A percentile compares a stretch with the other conserved stretches of the same genome.
Evolutionary conservation across 371 early-diverging fungal species (phyloP).

Genomic region (Saksenaea oblongispora): DNA sequence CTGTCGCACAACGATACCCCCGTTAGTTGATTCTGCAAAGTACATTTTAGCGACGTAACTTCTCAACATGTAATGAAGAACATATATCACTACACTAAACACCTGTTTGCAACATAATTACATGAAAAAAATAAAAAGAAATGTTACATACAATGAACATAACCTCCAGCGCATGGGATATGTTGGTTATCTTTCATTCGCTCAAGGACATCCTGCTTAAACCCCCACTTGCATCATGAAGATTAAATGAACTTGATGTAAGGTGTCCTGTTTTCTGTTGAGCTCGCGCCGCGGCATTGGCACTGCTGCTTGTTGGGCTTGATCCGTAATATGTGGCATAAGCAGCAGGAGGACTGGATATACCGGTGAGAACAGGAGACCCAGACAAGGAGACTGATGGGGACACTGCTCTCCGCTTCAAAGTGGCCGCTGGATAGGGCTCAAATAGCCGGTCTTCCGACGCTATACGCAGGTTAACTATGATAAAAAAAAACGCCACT

Average conservation of each 20-base stretch:
- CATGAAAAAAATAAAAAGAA: background rate
- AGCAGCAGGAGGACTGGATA: conserved; percentile 37
- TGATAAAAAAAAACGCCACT: background rate
- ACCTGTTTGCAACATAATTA: background rate
- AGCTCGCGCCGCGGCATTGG: conserved; percentile 38
- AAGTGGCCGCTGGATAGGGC: conserved; percentile 27
- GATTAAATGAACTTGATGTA: conserved; percentile 27
- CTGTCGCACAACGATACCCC: too few species aligned
- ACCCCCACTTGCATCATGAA: conserved; percentile 49
- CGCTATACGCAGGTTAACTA: conserved; percentile 15
- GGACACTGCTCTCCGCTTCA: conserved; percentile 48
- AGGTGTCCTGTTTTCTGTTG: conserved; percentile 29
- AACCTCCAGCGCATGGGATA: background rate
- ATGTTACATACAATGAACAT: background rate
- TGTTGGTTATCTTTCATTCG: conserved; percentile 16
- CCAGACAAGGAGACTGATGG: conserved; percentile 45
- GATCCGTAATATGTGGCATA: conserved; percentile 21
- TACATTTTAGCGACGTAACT: too few species aligned
- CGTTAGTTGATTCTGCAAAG: too few species aligned
- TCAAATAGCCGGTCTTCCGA: conserved; percentile 44
- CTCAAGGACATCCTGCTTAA: conserved; percentile 46
- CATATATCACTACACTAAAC: too few species aligned
- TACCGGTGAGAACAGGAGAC: conserved; percentile 40
- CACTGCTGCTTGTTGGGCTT: conserved; percentile 20
- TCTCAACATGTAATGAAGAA: too few species aligned